Conservation (phyloP, 495 filamentous ascomycete genomes). For the Tuber umbilicatum region DNA sequence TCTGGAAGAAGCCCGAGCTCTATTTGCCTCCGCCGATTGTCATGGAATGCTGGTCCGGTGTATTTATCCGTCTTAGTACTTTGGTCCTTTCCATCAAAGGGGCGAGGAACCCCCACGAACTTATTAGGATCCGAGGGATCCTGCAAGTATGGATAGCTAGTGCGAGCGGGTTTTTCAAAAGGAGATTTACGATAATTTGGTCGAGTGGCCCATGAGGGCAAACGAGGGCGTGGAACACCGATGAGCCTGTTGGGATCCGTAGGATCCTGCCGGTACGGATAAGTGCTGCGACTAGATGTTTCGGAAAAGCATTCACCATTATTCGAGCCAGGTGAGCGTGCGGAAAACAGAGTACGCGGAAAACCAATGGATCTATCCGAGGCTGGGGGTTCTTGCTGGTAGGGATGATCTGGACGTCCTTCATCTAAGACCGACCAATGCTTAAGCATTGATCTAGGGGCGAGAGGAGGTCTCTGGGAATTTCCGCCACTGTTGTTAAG, state of each 20-base stretch:
- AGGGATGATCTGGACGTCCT: background rate
- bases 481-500: background rate
- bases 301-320: background rate
- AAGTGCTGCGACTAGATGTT: background rate
- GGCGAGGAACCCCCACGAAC: slow-evolving; percentile 24
- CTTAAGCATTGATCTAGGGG: background rate
- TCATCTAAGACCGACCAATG: background rate
- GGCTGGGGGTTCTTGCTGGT: background rate
- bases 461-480: background rate
- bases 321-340: background rate
- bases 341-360: background rate
- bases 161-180: background rate
- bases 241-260: background rate
- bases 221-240: background rate
- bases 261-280: background rate
- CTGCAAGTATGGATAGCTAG: background rate
- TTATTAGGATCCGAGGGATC: slow-evolving; percentile 21
- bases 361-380: background rate
- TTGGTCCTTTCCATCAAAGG: background rate
- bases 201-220: background rate
- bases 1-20: slow-evolving; percentile 13
- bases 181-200: background rate
- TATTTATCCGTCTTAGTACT: slow-evolving; percentile 4
- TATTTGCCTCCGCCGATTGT: slow-evolving; percentile 15
- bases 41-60: slow-evolving; percentile 20